Evolutionary conservation across 192 early-diverging fungal species (phyloP).

Genomic region (Coemansia sp.): DNA sequence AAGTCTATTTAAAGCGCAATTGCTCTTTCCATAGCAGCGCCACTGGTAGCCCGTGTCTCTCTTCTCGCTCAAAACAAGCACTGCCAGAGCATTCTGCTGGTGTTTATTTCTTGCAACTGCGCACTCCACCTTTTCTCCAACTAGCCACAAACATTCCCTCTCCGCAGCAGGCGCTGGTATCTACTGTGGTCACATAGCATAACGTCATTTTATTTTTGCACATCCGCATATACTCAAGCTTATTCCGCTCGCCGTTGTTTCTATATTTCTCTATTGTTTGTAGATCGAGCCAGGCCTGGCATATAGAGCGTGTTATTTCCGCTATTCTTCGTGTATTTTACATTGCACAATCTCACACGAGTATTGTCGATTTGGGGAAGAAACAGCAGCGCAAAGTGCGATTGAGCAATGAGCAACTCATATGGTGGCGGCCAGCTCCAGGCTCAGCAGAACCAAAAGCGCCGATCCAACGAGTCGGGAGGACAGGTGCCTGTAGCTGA

Average conservation of each 20-base stretch:
- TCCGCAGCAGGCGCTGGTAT: neutral
- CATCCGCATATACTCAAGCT: neutral
- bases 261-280: neutral
- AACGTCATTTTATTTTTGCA: neutral
- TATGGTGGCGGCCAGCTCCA: neutral
- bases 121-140: neutral
- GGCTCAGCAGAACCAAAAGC: constrained; percentile 14
- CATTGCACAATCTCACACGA: neutral
- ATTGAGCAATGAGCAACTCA: constrained; percentile 4
- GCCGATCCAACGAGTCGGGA: constrained; percentile 8
- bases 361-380: neutral
- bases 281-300: constrained; percentile 1
- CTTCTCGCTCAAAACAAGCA: neutral
- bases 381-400: neutral
- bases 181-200: neutral
- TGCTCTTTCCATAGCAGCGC: neutral
- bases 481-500: constrained; percentile 17
- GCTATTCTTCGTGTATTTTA: neutral
- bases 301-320: neutral
- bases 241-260: neutral
- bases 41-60: neutral
- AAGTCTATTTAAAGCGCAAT: neutral
- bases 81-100: neutral
- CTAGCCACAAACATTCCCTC: neutral
- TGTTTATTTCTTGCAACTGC: neutral